Base-by-base conservation (phyloP, 129 eudicot genomes). In the Artemisia annua region DNA sequence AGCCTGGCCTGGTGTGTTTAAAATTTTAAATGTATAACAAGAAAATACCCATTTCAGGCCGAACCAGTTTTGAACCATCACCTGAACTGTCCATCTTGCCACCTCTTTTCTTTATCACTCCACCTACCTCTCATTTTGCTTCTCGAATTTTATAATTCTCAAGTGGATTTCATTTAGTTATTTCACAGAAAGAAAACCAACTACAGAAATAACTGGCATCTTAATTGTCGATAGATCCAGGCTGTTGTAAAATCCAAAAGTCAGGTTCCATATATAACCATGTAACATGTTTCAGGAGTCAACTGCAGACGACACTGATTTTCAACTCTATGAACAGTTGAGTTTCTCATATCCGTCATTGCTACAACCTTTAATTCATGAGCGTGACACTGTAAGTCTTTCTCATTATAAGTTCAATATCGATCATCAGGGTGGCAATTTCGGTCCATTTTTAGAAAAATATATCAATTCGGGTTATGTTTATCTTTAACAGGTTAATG, bases 361-460 rank as follows among this genome's bases (percentile, higher is more conserved):
- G 81, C 83, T 94, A 43, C 96, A 79, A 72, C 91, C 96, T 53
- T 91, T 94, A 65, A 76, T 90, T 75, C 84, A 90, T 44, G 99
- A 94, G 75, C 97, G 96, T 39, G 99, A 94, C 85, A 94, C 94
- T 3, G 99, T 94, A 79, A 92, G 96, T 52, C 61, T 69, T 60
- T 17, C 11, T 9, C 19, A 22, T 61, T 63, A 58, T 60, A 57
- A 67, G 24, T 30, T 50, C 52, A 16, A 12, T 73, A 61, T 32
- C 7, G 11, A 28, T 72, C 17, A 22, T 22, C 7, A 70, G 18
- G 19, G 64, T 54, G 65, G 17, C 4, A 70, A 70, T 11, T 59
- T 59, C 17, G 10, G 26, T 24, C 43, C 39, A 18, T 18, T 18
- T 56, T 35, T 22, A 19, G 28, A 20, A 19, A 1, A 10, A 22